Evolutionary conservation across 2,329 filamentous ascomycete species (phyloP), one percentile per base, ranked within the genome.

Genomic region (Penicillium olsonii): DNA sequence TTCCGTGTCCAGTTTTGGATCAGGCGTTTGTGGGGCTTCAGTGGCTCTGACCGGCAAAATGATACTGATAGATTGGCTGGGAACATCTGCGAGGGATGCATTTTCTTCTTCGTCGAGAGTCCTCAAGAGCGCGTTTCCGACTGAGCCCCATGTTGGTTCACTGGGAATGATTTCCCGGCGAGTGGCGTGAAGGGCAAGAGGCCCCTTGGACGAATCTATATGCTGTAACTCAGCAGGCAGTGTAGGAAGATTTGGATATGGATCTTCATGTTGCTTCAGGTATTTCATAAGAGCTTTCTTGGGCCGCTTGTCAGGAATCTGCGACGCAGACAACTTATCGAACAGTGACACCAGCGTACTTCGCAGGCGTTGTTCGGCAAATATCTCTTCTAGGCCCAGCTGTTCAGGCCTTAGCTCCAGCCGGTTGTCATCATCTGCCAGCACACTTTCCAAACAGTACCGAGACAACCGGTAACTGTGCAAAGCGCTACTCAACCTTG

Each of bases 401-500:
- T 83, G 72, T 35, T 78, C 78, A 20, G 82, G 65, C 20, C 79
- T 70, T 29, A 75, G 74, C 48, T 80, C 78, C 41, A 82, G 63
- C 24, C 76, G 74, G 48, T 83, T 81, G 29, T 83, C 81, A 53
- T 84, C 82, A 39, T 79, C 80, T 50, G 84, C 83, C 31, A 86
- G 67, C 4, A 85, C 81, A 54, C 83, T 81, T 65, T 87, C 84
- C 26, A 86, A 66, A 61, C 84, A 85, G 61, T 80, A 87, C 22
- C 84, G 76, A 14, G 78, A 77, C 31, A 85, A 72, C 12, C 84
- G 77, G 58, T 76, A 76, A 60, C 83, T 85, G 42, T 80, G 75
- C 9, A 85, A 67, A 43, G 83, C 73, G 44, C 77, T 75, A 10
- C 80, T 78, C 2, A 87, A 76, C 15, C 81, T 78, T 17, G 82